Evolutionary conservation across 441 rosid genomes (phyloP).

Genomic region (Erodium moschatum): DNA sequence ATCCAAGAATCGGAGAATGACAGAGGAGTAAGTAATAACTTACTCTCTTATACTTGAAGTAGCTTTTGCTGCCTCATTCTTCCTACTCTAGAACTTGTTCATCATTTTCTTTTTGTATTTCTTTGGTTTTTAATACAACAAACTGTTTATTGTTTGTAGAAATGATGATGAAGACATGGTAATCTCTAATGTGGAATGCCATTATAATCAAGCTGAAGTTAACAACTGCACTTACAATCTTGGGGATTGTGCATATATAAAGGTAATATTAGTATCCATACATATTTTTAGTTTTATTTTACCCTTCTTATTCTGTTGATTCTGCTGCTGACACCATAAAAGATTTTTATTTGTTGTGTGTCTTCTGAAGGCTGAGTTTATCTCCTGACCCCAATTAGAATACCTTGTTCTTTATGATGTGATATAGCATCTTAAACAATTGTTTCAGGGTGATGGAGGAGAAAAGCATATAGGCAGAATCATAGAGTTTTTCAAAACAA

Average conservation of each 20-base stretch:
- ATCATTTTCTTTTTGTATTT: constrained; percentile 15
- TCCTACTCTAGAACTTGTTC: constrained; percentile 9
- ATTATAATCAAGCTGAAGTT: constrained; percentile 63
- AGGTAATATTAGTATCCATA: constrained; percentile 35
- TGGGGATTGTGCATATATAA: constrained; percentile 66
- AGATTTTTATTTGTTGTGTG: background rate
- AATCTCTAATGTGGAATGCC: constrained; percentile 74
- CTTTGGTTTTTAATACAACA: constrained; percentile 15
- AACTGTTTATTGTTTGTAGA: constrained; percentile 22
- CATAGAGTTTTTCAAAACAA: constrained; percentile 25
- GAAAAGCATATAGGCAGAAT: constrained; percentile 26
- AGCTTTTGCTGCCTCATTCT: constrained; percentile 17
- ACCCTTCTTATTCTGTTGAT: background rate
- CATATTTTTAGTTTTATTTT: background rate
- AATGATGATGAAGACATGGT: constrained; percentile 74
- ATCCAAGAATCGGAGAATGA: constrained; percentile 27
- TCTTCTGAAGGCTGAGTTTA: background rate
- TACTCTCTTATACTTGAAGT: constrained; percentile 19
- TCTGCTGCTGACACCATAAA: background rate
- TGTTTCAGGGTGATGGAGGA: constrained; percentile 47
- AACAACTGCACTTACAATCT: constrained; percentile 41
- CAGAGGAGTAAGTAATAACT: constrained; percentile 42
- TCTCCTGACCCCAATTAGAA: background rate
- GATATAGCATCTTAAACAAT: constrained; percentile 15
- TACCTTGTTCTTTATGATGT: constrained; percentile 7